Conservation (phyloP, 2,329 filamentous ascomycete genomes). For the Diaporthe helianthi region DNA sequence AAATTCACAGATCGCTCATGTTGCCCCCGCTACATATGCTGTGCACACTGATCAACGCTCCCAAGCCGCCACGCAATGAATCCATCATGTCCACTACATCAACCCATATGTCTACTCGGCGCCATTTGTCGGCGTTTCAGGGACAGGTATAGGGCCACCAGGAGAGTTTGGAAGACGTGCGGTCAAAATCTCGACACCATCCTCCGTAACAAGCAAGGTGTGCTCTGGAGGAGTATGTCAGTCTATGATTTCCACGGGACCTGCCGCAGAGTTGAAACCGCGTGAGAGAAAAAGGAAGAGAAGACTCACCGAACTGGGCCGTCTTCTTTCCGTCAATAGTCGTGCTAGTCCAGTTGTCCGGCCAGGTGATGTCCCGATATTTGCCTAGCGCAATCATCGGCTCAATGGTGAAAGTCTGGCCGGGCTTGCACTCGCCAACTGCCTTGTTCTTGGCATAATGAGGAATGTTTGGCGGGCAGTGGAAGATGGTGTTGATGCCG, state of each 20-base stretch:
- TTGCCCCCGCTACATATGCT: not conserved
- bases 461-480: constrained; percentile 90
- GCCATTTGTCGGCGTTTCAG: constrained; percentile 35
- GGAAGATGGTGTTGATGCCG: constrained; percentile 92
- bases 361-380: constrained; percentile 94
- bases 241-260: not conserved
- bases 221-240: constrained; percentile 63
- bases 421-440: constrained; percentile 89
- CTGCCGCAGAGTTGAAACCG: not conserved
- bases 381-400: constrained; percentile 96
- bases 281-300: too few relatives aligned
- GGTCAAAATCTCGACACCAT: constrained; percentile 83
- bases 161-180: constrained; percentile 76
- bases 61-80: not conserved
- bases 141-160: constrained; percentile 74
- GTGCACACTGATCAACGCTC: constrained; percentile 1
- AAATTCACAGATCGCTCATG: not conserved
- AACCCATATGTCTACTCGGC: not conserved
- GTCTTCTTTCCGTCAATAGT: constrained; percentile 89
- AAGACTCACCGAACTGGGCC: constrained; percentile 82
- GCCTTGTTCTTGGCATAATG: constrained; percentile 99
- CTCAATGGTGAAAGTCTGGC: constrained; percentile 99
- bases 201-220: constrained; percentile 82
- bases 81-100: not conserved
- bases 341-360: constrained; percentile 97